A percentile compares a stretch with the other conserved stretches of the same genome.
Conservation (phyloP, 2,329 filamentous ascomycete species). For the Sarocladium kiliense region DNA sequence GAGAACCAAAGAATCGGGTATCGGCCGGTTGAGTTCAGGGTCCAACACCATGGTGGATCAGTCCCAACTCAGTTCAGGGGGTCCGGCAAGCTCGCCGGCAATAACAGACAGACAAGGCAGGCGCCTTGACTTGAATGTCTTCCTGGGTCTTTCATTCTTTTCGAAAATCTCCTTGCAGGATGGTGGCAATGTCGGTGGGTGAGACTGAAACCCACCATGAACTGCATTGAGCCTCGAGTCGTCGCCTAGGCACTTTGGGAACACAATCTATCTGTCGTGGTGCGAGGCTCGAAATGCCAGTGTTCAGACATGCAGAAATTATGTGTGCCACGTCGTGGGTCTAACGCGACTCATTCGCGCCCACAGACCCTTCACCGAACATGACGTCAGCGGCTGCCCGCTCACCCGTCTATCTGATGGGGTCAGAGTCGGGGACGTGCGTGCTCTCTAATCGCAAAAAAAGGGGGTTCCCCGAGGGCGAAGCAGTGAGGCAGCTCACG, state of each 20-base stretch:
- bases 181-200: background rate
- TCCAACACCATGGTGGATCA: background rate
- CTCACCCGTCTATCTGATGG: background rate
- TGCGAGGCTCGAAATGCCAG: background rate
- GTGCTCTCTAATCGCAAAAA: background rate
- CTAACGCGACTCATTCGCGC: background rate
- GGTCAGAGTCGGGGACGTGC: background rate
- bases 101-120: too few species aligned
- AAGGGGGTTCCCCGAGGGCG: background rate
- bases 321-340: background rate
- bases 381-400: conserved; percentile 6
- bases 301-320: background rate
- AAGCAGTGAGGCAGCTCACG: background rate
- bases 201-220: background rate
- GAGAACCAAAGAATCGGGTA: background rate
- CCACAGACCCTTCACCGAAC: background rate
- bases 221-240: background rate
- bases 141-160: background rate
- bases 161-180: background rate
- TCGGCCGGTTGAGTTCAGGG: conserved; percentile 1
- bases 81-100: background rate
- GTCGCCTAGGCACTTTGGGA: background rate
- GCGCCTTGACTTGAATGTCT: background rate
- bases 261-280: background rate
- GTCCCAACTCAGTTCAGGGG: background rate